phyloP scores from a whole-genome alignment of 1,139 yeast genomes.

The Nadsonia starkeyi-henricii region DNA sequence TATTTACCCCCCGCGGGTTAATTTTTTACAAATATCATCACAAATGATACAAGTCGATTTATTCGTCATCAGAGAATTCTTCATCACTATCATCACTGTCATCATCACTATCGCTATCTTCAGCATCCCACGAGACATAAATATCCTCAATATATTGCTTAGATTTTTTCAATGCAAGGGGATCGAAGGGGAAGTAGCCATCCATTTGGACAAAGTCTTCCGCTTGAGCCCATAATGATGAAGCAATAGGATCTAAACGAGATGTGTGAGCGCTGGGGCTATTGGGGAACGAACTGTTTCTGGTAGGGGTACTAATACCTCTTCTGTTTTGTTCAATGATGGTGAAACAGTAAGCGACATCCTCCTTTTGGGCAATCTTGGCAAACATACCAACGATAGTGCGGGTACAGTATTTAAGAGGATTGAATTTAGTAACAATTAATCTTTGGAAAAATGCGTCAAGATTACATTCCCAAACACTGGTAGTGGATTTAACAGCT shows the following conservation, averaged over 20 bases:
- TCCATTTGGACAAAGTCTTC: constrained; percentile 82
- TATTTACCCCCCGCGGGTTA: neutral
- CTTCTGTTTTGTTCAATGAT: constrained; percentile 83
- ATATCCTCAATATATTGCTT: constrained; percentile 38
- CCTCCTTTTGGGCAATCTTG: constrained; percentile 76
- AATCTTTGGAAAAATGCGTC: constrained; percentile 81
- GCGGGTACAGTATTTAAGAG: constrained; percentile 83
- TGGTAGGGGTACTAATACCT: constrained; percentile 25
- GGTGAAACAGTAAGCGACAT: constrained; percentile 85
- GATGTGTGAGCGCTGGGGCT: constrained; percentile 3
- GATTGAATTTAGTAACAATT: constrained; percentile 80
- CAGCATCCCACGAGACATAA: constrained; percentile 78
- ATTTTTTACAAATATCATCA: constrained; percentile 1
- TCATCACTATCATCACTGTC: constrained; percentile 21
- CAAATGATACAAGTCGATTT: constrained; percentile 9
- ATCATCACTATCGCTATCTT: constrained; percentile 43
- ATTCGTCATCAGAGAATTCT: constrained; percentile 9
- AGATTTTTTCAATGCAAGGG: constrained; percentile 56
- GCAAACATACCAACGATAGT: constrained; percentile 92
- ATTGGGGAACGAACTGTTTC: constrained; percentile 5
- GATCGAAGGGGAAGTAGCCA: constrained; percentile 93
- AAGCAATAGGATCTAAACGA: constrained; percentile 10
- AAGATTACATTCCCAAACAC: constrained; percentile 65
- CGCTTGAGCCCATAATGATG: constrained; percentile 25
- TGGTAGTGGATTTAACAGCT: constrained; percentile 11